phyloP scores from a whole-genome alignment of 2,329 filamentous ascomycete species.

The Curvularia eragrostidis region DNA sequence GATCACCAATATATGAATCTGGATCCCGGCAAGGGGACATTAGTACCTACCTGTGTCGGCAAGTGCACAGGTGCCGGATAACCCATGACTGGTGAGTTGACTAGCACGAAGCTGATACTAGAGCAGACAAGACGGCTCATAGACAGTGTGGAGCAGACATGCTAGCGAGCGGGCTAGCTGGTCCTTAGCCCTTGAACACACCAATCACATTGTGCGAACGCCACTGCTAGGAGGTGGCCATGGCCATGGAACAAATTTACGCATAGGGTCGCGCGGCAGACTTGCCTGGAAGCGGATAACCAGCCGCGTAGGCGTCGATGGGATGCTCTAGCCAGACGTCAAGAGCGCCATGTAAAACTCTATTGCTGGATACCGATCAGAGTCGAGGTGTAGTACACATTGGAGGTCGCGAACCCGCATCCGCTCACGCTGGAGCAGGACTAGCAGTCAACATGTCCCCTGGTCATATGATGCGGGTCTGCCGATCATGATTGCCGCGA shows the following conservation, averaged over 20 bases:
- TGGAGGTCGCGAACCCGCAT: conserved; percentile 1
- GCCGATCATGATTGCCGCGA: conserved; percentile 13
- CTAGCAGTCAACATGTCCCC: not conserved
- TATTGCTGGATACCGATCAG: not conserved
- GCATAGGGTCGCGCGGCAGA: conserved; percentile 9
- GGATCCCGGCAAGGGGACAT: conserved; percentile 12
- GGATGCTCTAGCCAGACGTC: not conserved
- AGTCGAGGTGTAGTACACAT: not conserved
- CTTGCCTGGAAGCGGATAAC: conserved; percentile 3
- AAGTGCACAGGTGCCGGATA: conserved; percentile 6
- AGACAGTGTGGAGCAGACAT: not conserved
- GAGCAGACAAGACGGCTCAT: conserved; percentile 6
- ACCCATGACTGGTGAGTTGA: conserved; percentile 3
- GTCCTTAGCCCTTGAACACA: not conserved
- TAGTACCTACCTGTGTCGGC: not conserved
- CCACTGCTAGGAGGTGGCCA: not conserved
- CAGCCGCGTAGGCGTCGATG: not conserved
- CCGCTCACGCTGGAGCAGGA: not conserved
- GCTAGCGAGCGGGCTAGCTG: not conserved
- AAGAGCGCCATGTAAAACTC: conserved; percentile 3
- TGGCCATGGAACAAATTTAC: not conserved
- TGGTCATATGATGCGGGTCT: conserved; percentile 1
- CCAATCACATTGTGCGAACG: conserved; percentile 5
- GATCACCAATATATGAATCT: conserved; percentile 4
- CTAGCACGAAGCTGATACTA: conserved; percentile 1